Base-by-base conservation (phyloP, 352 stramenopile species). In the Blastocystis sp. region DNA sequence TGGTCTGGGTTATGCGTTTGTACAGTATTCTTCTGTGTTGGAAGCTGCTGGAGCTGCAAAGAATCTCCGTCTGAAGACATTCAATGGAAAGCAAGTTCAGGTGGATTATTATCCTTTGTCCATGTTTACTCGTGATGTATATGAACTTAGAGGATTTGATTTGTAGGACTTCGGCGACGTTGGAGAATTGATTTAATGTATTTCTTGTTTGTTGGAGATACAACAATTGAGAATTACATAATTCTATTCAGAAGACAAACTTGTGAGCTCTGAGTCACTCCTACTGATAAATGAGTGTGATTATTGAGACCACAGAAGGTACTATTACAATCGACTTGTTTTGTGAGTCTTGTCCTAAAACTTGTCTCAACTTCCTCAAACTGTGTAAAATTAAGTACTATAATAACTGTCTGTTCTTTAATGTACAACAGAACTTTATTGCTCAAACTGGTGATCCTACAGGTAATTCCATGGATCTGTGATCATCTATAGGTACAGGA, bases 361-460 rank as follows among this genome's bases (percentile, higher is more conserved):
- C 95, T 24, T 91, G 91, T 79, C 93, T 93, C 54, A 98, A 97
- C 92, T 98, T 98, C 90, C 91, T 98, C 70, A 98, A 98, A 90
- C 92, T 98, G 27, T 98, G 95, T 92, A 90, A 89, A 73, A n/a
- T 73, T 4, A 96, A 96, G 90, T 97, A 97, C 91, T 98, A 97
- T 91, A 95, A 98, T 91, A 92, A 93, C 77, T 93, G 92, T 77
- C 92, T 98, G 9, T 96, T 98, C 91, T 98, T 97, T 92, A 97
- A 98, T 91, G 93, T 98, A n/a, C 94, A 98, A 91, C 92, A 96
- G 89, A 96, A 96, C 90, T 97, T 97, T 62, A 96, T 98, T 91
- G 92, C 95, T 40, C 95, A 98, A 68, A 94, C 53, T 91, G 95
- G 90, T 73, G 94, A 97, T 91, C 94, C 94, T 2, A 97, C 93